Evolutionary conservation across 495 filamentous ascomycete genomes (phyloP).

Genomic region (Filosporella fistucella): DNA sequence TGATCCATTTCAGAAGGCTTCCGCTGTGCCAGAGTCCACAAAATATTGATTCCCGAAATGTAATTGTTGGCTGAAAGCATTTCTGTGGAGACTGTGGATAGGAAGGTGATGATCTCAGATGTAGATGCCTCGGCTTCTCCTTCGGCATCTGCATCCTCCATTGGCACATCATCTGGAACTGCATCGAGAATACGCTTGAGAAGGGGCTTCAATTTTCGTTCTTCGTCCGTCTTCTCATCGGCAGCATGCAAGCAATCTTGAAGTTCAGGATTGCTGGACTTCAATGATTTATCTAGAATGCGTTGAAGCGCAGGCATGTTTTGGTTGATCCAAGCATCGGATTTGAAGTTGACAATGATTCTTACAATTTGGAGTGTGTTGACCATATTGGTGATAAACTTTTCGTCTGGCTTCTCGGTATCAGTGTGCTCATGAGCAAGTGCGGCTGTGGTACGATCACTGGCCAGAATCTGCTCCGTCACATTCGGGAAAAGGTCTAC

Average conservation of each 20-base stretch:
- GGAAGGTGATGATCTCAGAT: conserved; percentile 73
- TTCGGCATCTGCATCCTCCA: conserved; percentile 87
- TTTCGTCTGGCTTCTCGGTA: conserved; percentile 81
- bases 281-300: conserved; percentile 83
- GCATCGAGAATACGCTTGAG: conserved; percentile 81
- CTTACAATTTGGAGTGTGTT: conserved; percentile 89
- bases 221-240: conserved; percentile 61
- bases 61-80: conserved; percentile 72
- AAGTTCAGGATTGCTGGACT: conserved; percentile 81
- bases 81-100: conserved; percentile 79
- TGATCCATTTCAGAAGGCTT: conserved; percentile 82
- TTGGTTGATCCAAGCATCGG: conserved; percentile 82
- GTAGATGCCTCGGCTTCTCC: conserved; percentile 65
- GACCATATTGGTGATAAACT: conserved; percentile 75
- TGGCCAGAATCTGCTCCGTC: conserved; percentile 75
- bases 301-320: conserved; percentile 75
- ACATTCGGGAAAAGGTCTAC: conserved; percentile 89
- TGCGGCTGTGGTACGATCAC: conserved; percentile 62
- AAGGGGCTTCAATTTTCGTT: conserved; percentile 57
- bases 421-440: conserved; percentile 56
- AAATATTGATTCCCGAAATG: conserved; percentile 80
- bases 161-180: conserved; percentile 81
- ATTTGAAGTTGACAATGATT: conserved; percentile 78
- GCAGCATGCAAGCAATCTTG: conserved; percentile 82
- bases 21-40: conserved; percentile 84